These are phyloP conservation scores for Perkinsus olseni DNA, from an alignment of 169 alveolate species.

Conservation along the genomic window DNA sequence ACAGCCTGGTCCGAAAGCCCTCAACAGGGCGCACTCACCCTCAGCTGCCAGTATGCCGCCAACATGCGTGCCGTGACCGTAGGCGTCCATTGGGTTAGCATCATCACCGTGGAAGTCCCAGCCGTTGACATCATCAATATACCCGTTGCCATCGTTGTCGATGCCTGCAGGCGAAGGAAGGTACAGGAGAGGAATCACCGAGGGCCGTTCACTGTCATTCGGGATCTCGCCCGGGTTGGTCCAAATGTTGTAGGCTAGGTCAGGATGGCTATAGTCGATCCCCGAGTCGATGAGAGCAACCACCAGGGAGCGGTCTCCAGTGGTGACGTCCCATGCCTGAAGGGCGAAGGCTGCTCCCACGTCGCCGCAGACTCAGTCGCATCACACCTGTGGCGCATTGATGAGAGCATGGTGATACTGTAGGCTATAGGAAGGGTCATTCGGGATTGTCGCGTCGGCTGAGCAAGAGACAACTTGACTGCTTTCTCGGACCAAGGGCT, in stretches of 20 bases:
- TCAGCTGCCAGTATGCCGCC: constrained; percentile 44
- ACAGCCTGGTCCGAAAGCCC: neutral
- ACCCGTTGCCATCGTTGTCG: constrained; percentile 52
- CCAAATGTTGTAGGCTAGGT: neutral
- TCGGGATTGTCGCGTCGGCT: neutral
- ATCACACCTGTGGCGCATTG: neutral
- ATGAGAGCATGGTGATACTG: neutral
- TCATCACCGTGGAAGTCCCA: constrained; percentile 41
- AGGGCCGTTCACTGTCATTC: neutral
- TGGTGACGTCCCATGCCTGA: neutral
- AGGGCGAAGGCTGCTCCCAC: too few species aligned
- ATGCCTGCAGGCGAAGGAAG: constrained; percentile 34
- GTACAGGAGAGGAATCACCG: too few species aligned
- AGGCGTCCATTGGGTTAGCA: constrained; percentile 50
- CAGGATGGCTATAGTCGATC: neutral
- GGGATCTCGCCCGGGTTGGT: neutral
- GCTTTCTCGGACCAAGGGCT: neutral
- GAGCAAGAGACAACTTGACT: neutral
- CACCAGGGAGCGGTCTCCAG: neutral
- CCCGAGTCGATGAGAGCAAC: neutral
- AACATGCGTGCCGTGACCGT: constrained; percentile 58
- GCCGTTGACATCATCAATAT: constrained; percentile 48
- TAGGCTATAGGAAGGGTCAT: neutral
- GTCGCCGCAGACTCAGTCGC: too few species aligned
- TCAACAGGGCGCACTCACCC: neutral